Evolutionary conservation across 1,284 basidiomycete genomes (phyloP), one percentile per base, ranked within the genome.

Genomic region (Psilocybe mexicana): DNA sequence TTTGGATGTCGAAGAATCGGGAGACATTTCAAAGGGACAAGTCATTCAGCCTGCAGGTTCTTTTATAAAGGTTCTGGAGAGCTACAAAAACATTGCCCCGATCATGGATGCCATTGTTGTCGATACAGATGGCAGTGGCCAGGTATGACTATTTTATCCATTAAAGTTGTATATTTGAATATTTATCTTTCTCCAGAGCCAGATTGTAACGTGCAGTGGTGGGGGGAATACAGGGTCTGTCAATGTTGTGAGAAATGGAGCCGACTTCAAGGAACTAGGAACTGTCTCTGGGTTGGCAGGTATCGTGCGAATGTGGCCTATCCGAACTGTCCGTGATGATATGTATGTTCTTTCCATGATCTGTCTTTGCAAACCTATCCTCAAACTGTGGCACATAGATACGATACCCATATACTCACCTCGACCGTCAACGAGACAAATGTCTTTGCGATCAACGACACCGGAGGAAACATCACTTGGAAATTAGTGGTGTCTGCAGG

Each of bases 161-260:
- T 12, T 45, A 46, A 28, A 14, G 38, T 7, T 43, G 58, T 7
- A 50, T 59, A 11, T 45, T 44, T 30, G 47, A 50, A 55, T 42
- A 38, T 50, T 67, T 43, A 18, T 42, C 30, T 35, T 48, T 30
- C 18, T 25, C 1, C 38, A 92, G 87, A 83, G 83, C 11, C 87
- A 95, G 69, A 83, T 98, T 47, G 85, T 98, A 2, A 92, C 94
- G 0, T 94, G 93, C 62, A 96, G 94, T 2, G 96, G 96, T 1
- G 90, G 88, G 0, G 82, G 83, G 18, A 93, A 87, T 60, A 84
- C 86, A 0, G 95, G 96, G 6, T 89, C 90, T 8, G 69, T 99
- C 7, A 87, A 93, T 40, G 74, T 96, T 26, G 83, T 98, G 7
- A 81, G 93, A 58, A 94, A 88, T 61, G 96, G 96, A 2, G 94